Conservation (phyloP, 1,284 basidiomycete genomes). For the Marasmius fiardii region DNA sequence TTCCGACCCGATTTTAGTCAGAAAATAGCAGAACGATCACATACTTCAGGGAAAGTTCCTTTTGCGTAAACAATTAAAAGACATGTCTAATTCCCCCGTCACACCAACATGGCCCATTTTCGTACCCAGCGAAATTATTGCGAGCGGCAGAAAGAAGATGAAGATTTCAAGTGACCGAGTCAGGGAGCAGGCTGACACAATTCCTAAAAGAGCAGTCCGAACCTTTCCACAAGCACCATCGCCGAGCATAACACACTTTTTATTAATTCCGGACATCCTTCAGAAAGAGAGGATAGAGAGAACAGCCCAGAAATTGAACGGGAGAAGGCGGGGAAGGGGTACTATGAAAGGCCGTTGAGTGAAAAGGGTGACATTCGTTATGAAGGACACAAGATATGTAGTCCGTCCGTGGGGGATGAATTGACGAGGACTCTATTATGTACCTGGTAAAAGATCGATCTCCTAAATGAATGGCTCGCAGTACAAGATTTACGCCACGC, state of each 20-base stretch:
- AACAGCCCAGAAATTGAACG: background rate
- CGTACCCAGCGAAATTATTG: background rate
- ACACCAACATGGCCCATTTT: background rate
- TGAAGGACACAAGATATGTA: too few species aligned
- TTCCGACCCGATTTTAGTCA: too few species aligned
- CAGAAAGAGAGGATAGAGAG: background rate
- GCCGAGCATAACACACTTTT: constrained; percentile 79
- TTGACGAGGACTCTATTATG: too few species aligned
- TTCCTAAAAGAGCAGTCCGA: constrained; percentile 6
- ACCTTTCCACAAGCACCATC: constrained; percentile 86
- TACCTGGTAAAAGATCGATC: too few species aligned
- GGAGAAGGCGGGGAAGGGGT: too few species aligned
- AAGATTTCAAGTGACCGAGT: background rate
- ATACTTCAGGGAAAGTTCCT: constrained; percentile 91
- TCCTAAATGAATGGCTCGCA: too few species aligned
- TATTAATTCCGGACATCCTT: constrained; percentile 59
- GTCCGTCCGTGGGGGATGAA: too few species aligned
- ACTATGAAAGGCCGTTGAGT: too few species aligned
- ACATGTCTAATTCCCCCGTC: constrained; percentile 55
- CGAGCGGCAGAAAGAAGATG: background rate
- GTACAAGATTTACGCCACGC: too few species aligned
- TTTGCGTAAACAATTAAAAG: constrained; percentile 86
- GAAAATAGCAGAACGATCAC: constrained; percentile 17
- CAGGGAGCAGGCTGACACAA: background rate
- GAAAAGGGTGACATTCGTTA: too few species aligned